A percentile compares a stretch with the other conserved stretches of the same genome.
These are phyloP conservation scores for Phytophthora multivora DNA, from an alignment of 352 stramenopile genomes.

Conservation along the genomic window DNA sequence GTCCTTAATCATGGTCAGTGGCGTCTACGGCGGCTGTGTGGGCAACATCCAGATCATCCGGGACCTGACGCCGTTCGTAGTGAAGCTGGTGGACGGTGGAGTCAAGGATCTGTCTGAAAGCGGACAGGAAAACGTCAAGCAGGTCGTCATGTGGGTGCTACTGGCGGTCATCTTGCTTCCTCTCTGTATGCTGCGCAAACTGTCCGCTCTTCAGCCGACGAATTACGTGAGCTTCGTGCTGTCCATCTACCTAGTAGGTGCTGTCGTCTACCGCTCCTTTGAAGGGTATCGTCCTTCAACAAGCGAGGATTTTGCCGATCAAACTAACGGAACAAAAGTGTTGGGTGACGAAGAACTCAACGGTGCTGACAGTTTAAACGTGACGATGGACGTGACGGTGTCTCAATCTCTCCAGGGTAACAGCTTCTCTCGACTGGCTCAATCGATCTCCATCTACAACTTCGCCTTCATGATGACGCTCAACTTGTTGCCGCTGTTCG, in stretches of 20 bases:
- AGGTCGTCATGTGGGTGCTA: constrained; percentile 45
- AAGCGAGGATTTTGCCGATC: neutral
- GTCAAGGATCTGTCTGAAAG: constrained; percentile 8
- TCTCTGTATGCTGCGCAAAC: constrained; percentile 61
- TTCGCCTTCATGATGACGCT: constrained; percentile 84
- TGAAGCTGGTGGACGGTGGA: constrained; percentile 35
- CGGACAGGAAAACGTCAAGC: constrained; percentile 17
- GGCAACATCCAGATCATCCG: constrained; percentile 69
- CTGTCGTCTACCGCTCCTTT: constrained; percentile 49
- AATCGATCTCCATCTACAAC: constrained; percentile 78
- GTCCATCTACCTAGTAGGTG: constrained; percentile 60
- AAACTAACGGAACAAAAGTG: constrained; percentile 21
- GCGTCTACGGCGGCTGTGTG: constrained; percentile 67
- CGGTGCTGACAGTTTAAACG: neutral
- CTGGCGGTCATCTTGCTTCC: constrained; percentile 55
- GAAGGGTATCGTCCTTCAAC: constrained; percentile 14
- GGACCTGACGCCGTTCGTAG: constrained; percentile 62
- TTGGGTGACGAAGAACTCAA: neutral
- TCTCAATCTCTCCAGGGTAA: constrained; percentile 10
- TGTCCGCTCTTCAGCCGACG: constrained; percentile 63
- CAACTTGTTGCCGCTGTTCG: constrained; percentile 78
- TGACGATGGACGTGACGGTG: neutral
- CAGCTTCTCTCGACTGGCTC: constrained; percentile 41
- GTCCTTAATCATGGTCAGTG: constrained; percentile 55
- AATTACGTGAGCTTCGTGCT: constrained; percentile 72